A percentile compares a stretch with the other conserved stretches of the same genome.
Conservation (phyloP, 352 stramenopile genomes). For the Pythium chondricola region DNA sequence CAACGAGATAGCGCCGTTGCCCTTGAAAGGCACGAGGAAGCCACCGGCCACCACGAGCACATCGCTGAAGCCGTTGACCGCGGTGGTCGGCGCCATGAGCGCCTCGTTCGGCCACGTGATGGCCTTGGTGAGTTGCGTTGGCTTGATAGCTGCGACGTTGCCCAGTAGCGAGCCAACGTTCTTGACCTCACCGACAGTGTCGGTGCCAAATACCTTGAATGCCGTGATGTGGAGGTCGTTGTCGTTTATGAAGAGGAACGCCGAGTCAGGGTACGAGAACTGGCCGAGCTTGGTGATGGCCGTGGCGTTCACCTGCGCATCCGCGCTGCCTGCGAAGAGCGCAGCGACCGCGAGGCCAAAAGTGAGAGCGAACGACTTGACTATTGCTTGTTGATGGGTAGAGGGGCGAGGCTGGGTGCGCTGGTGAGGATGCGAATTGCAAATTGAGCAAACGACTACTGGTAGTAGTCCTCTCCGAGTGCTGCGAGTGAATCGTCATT, state of each 20-base stretch:
- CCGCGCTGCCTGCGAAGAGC: neutral
- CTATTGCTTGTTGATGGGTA: no score
- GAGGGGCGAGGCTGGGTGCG: neutral
- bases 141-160: slow-evolving; percentile 12
- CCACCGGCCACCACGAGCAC: slow-evolving; percentile 13
- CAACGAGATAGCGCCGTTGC: slow-evolving; percentile 13
- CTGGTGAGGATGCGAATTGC: neutral
- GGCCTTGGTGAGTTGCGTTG: slow-evolving; percentile 8
- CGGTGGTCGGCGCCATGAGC: slow-evolving; percentile 1
- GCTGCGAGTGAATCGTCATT: no score
- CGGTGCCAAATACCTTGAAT: slow-evolving; percentile 14
- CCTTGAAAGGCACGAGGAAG: slow-evolving; percentile 16
- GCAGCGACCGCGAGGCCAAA: neutral
- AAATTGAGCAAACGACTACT: neutral
- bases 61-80: slow-evolving; percentile 9
- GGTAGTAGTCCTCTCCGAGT: no score
- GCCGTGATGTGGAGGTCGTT: slow-evolving; percentile 14
- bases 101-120: slow-evolving; percentile 14
- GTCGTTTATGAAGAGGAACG: slow-evolving; percentile 9
- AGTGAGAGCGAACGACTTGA: neutral
- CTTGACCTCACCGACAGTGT: slow-evolving; percentile 15
- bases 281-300: slow-evolving; percentile 12
- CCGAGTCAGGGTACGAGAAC: slow-evolving; percentile 11
- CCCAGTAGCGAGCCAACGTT: slow-evolving; percentile 14
- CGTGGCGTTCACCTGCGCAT: slow-evolving; percentile 8